These are phyloP conservation scores for Fusarium albidum DNA, from an alignment of 2,329 filamentous ascomycete genomes.

Conservation along the genomic window DNA sequence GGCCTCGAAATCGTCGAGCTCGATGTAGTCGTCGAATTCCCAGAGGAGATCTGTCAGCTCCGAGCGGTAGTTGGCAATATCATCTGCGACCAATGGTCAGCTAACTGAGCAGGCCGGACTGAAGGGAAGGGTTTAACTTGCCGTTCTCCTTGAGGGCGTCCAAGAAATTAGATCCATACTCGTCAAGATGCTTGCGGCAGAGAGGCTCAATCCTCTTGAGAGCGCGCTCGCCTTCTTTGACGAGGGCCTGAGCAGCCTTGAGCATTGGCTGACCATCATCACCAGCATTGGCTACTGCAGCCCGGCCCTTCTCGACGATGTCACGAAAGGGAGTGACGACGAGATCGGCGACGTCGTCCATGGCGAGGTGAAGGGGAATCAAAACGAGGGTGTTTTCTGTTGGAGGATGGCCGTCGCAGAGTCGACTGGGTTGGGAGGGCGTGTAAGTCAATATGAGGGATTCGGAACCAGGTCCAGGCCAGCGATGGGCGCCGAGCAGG, in stretches of 20 bases:
- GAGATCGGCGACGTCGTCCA: slow-evolving; percentile 54
- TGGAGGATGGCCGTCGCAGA: slow-evolving; percentile 9
- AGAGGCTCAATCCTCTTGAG: slow-evolving; percentile 60
- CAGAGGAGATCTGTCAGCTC: slow-evolving; percentile 61
- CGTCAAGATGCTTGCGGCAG: slow-evolving; percentile 56
- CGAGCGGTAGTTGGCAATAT: slow-evolving; percentile 57
- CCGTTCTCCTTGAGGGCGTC: slow-evolving; percentile 63
- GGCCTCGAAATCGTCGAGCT: slow-evolving; percentile 59
- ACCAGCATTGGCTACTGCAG: slow-evolving; percentile 57
- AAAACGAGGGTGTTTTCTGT: background rate
- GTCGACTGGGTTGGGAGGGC: slow-evolving; percentile 22
- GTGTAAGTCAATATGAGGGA: slow-evolving; percentile 41
- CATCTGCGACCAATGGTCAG: slow-evolving; percentile 48
- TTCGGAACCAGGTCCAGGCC: slow-evolving; percentile 11
- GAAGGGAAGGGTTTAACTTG: slow-evolving; percentile 44
- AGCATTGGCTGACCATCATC: slow-evolving; percentile 55
- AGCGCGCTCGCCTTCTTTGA: slow-evolving; percentile 58
- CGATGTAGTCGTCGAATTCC: slow-evolving; percentile 65
- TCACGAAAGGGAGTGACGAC: slow-evolving; percentile 61
- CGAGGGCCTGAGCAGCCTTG: slow-evolving; percentile 56
- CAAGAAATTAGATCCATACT: slow-evolving; percentile 59
- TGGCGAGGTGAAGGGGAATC: slow-evolving; percentile 28
- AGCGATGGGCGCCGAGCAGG: slow-evolving; percentile 16
- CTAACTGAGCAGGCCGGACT: background rate
- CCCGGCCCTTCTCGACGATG: slow-evolving; percentile 59